Percentiles rank a stretch among this genome's conserved stretches.
Conservation (phyloP, 1,284 basidiomycete genomes). For the Ustilago trichophora region DNA sequence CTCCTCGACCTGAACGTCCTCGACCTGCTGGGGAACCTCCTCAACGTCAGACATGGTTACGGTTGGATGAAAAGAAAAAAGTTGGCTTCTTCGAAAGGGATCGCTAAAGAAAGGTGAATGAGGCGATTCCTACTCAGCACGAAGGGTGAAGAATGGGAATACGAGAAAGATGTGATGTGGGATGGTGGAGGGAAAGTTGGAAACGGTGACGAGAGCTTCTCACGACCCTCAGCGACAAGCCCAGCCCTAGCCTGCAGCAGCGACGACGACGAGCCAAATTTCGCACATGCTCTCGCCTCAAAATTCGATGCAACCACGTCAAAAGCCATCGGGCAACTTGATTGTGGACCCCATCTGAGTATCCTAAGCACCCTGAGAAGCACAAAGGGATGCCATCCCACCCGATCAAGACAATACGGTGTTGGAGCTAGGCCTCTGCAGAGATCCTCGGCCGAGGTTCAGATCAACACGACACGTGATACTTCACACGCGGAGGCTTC, state of each 20-base stretch:
- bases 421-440: too few species aligned
- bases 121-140: slow-evolving; percentile 55
- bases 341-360: too few species aligned
- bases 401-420: too few species aligned
- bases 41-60: slow-evolving; percentile 65
- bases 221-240: background rate
- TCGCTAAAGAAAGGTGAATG: slow-evolving; percentile 32
- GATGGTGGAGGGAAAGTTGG: slow-evolving; percentile 7
- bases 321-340: too few species aligned
- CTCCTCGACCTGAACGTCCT: slow-evolving; percentile 77
- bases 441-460: too few species aligned
- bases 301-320: too few species aligned
- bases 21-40: slow-evolving; percentile 67
- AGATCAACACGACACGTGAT: too few species aligned
- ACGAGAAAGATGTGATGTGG: slow-evolving; percentile 8
- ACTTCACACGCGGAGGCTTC: too few species aligned
- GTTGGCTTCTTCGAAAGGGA: slow-evolving; percentile 65
- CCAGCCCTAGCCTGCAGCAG: background rate
- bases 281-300: too few species aligned
- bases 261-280: too few species aligned
- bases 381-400: too few species aligned
- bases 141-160: slow-evolving; percentile 46
- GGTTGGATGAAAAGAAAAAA: slow-evolving; percentile 15
- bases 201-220: background rate
- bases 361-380: too few species aligned